phyloP scores from a whole-genome alignment of 768 basidiomycete genomes.

The Kwoniella bestiolae region DNA sequence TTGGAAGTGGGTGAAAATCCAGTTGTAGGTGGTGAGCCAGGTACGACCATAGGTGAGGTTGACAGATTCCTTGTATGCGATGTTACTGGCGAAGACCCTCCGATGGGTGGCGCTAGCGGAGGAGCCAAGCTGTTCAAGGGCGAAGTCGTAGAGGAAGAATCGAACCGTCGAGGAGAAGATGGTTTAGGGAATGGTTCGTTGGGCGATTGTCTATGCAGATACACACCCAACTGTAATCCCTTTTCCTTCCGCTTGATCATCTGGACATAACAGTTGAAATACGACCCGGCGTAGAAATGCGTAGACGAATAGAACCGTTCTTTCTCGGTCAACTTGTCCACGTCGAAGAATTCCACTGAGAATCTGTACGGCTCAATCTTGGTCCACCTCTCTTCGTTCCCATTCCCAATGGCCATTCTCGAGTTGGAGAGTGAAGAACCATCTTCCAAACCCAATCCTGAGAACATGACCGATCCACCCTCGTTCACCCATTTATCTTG shows the following conservation, averaged over 20 bases:
- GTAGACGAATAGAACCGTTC: slow-evolving; percentile 80
- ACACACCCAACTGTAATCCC: slow-evolving; percentile 76
- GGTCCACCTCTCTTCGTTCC: slow-evolving; percentile 45
- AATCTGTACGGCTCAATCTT: slow-evolving; percentile 65
- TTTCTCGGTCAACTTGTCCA: slow-evolving; percentile 81
- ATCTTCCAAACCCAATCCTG: slow-evolving; percentile 8
- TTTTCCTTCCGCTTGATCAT: slow-evolving; percentile 76
- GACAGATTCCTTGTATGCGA: slow-evolving; percentile 11
- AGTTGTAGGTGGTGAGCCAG: slow-evolving; percentile 1
- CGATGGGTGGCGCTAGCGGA: neutral
- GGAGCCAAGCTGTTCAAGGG: neutral
- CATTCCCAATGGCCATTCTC: neutral
- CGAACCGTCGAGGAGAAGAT: slow-evolving; percentile 62
- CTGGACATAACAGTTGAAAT: slow-evolving; percentile 77
- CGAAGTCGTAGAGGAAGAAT: neutral
- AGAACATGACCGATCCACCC: slow-evolving; percentile 9
- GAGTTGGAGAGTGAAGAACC: neutral
- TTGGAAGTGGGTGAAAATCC: neutral
- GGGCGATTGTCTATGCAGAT: slow-evolving; percentile 74
- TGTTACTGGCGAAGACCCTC: neutral
- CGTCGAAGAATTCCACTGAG: slow-evolving; percentile 87
- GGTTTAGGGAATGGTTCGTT: slow-evolving; percentile 76
- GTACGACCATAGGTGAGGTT: slow-evolving; percentile 14
- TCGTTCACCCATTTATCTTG: slow-evolving; percentile 26
- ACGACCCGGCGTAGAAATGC: slow-evolving; percentile 84